Conservation (phyloP, 805 yeast species). For the Starmerella bacillaris region DNA sequence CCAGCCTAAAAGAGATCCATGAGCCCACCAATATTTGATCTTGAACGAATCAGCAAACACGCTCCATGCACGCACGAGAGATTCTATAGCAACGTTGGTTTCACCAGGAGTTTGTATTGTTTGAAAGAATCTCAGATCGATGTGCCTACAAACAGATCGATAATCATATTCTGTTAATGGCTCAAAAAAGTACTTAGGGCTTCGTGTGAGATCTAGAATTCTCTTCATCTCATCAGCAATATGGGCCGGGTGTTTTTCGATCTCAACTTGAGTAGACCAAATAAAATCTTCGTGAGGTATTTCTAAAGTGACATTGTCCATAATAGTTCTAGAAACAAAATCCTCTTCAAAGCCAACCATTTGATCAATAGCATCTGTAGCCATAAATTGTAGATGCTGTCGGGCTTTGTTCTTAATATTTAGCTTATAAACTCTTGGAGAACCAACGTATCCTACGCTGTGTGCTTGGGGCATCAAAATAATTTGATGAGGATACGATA, state of each 20-base stretch:
- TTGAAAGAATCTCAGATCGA: too few species aligned
- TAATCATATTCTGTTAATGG: too few species aligned
- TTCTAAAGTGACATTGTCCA: too few species aligned
- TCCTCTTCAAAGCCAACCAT: too few species aligned
- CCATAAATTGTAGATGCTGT: neutral
- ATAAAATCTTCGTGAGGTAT: too few species aligned
- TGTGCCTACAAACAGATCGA: too few species aligned
- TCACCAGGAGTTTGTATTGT: too few species aligned
- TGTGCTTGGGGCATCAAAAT: neutral
- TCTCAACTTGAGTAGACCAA: too few species aligned
- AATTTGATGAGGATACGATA: neutral
- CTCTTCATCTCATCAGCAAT: neutral
- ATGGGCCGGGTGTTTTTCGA: neutral
- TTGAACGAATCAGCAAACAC: conserved; percentile 30
- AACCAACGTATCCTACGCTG: neutral
- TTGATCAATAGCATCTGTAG: too few species aligned
- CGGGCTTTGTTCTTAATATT: neutral
- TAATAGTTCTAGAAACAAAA: too few species aligned
- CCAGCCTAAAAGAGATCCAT: conserved; percentile 36
- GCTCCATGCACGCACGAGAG: conserved; percentile 31
- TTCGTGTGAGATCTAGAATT: neutral
- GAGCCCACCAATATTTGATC: conserved; percentile 32
- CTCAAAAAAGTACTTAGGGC: too few species aligned
- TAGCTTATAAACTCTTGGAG: neutral
- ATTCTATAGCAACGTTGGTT: too few species aligned